phyloP scores from a whole-genome alignment of 148 eudicot species.

The Diospyros lotus region DNA sequence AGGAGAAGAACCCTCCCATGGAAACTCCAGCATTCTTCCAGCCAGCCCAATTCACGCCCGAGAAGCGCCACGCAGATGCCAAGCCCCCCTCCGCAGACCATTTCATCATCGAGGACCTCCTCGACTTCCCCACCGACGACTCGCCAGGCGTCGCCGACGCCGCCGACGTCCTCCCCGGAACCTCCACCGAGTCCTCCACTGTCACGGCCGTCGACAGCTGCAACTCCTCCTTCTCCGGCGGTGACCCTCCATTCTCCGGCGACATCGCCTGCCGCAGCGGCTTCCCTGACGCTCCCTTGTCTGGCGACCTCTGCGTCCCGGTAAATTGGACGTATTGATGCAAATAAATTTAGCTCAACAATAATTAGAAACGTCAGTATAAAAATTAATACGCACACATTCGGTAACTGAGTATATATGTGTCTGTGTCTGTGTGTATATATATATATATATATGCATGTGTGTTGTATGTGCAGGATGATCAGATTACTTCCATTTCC shows the following conservation, averaged over 20 bases:
- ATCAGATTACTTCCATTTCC: not conserved
- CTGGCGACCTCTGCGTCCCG: constrained; percentile 69
- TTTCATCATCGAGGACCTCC: constrained; percentile 77
- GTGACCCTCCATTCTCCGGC: constrained; percentile 18
- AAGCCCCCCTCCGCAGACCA: constrained; percentile 33
- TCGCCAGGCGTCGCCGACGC: constrained; percentile 19
- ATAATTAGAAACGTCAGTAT: no score
- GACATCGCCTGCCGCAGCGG: constrained; percentile 21
- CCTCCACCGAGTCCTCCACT: constrained; percentile 40
- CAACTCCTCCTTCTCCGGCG: constrained; percentile 45
- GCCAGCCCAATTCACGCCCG: constrained; percentile 26
- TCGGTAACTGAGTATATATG: no score
- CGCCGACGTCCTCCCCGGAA: constrained; percentile 10
- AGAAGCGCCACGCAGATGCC: constrained; percentile 27
- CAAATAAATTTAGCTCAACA: not conserved
- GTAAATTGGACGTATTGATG: constrained; percentile 24
- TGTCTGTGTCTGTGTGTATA: no score
- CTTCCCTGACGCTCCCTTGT: constrained; percentile 36
- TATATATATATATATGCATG: no score
- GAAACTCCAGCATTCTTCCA: constrained; percentile 30
- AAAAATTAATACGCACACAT: no score
- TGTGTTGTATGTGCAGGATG: not conserved
- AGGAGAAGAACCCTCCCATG: not conserved
- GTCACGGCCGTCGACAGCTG: constrained; percentile 46
- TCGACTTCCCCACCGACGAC: constrained; percentile 71